Evolutionary conservation across 352 stramenopile species (phyloP).

Genomic region (Pythium rhizo-oryzae): DNA sequence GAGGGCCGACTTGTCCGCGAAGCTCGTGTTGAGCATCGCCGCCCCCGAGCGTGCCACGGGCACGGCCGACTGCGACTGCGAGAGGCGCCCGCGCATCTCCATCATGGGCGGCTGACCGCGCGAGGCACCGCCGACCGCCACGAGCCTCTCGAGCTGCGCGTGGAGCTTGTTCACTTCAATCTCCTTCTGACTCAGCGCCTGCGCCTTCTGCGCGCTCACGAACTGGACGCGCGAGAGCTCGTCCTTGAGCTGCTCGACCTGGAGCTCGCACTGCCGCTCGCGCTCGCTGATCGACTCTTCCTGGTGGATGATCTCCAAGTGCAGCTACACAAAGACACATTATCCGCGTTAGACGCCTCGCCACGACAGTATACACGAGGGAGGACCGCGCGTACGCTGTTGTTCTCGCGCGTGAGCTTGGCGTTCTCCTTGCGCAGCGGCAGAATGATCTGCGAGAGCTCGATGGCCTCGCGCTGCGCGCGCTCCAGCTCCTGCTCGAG

Average conservation of each 20-base stretch:
- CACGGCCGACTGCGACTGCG: conserved; percentile 20
- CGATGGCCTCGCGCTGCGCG: conserved; percentile 58
- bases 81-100: conserved; percentile 29
- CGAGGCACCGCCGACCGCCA: conserved; percentile 36
- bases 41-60: background rate
- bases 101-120: conserved; percentile 25
- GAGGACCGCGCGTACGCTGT: conserved; percentile 49
- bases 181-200: conserved; percentile 67
- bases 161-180: conserved; percentile 66
- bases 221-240: conserved; percentile 77
- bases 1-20: conserved; percentile 17
- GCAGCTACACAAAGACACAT: conserved; percentile 40
- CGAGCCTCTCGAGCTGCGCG: conserved; percentile 58
- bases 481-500: conserved; percentile 52
- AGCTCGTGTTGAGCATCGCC: conserved; percentile 1
- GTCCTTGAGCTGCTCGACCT: conserved; percentile 72
- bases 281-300: conserved; percentile 72
- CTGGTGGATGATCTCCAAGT: conserved; percentile 82
- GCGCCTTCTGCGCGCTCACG: conserved; percentile 54
- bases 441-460: conserved; percentile 69
- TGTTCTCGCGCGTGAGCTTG: conserved; percentile 73
- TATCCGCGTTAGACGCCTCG: background rate
- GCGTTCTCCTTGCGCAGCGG: conserved; percentile 81
- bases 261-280: conserved; percentile 62
- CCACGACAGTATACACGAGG: too few species aligned